Conservation (phyloP, 371 early-diverging fungal species). For the Syncephalastrum racemosum region DNA sequence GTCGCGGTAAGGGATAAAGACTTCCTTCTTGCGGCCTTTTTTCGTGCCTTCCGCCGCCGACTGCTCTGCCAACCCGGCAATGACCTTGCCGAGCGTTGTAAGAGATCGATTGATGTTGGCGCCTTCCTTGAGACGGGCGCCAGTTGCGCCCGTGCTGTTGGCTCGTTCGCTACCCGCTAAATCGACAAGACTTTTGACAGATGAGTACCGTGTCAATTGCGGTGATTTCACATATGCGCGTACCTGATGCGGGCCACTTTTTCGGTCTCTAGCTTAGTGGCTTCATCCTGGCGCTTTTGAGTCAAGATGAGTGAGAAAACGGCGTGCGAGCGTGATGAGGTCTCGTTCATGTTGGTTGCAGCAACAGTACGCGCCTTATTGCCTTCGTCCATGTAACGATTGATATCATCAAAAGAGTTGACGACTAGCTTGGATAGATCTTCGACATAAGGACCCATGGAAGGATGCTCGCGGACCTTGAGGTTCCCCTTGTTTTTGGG, state of each 20-base stretch:
- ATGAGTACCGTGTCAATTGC: not conserved
- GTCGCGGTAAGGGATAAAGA: constrained; percentile 87
- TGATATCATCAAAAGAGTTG: constrained; percentile 73
- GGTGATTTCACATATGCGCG: not conserved
- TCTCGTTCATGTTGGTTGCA: constrained; percentile 96
- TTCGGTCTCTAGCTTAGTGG: constrained; percentile 71
- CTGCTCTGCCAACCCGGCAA: constrained; percentile 89
- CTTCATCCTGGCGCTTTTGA: constrained; percentile 59
- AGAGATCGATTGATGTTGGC: constrained; percentile 97
- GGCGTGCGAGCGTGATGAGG: constrained; percentile 93
- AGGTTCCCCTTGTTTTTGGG: constrained; percentile 77
- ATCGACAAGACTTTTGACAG: constrained; percentile 73
- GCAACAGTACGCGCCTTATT: constrained; percentile 92
- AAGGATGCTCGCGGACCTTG: constrained; percentile 87
- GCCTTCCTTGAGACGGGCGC: constrained; percentile 97
- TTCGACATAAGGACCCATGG: constrained; percentile 90
- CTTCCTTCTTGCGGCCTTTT: constrained; percentile 54
- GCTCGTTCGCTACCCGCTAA: constrained; percentile 97
- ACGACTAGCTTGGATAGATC: constrained; percentile 85
- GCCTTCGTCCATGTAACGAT: constrained; percentile 84
- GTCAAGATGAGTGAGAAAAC: constrained; percentile 88
- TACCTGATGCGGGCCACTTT: constrained; percentile 77
- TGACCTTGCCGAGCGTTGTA: constrained; percentile 96
- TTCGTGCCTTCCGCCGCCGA: constrained; percentile 48
- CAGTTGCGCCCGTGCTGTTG: constrained; percentile 94